Percentiles rank a stretch among this genome's conserved stretches.
phyloP scores from a whole-genome alignment of 495 filamentous ascomycete species.

The Tuber melanosporum region DNA sequence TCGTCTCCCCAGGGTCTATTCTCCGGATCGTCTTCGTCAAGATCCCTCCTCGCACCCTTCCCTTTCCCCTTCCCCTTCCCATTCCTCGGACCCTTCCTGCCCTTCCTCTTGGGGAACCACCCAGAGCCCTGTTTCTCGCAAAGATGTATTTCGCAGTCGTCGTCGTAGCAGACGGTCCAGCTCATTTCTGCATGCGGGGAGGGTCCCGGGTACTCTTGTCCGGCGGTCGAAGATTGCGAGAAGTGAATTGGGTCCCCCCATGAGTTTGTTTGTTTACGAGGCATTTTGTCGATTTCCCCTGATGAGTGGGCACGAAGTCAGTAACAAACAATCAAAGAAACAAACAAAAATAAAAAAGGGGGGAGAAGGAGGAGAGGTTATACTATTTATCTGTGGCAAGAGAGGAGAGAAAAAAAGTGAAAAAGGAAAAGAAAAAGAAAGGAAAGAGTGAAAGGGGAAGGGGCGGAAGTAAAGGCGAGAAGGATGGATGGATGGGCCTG shows the following conservation, averaged over 20 bases:
- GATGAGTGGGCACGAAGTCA: not conserved
- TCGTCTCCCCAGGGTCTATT: not conserved
- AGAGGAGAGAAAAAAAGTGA: not conserved
- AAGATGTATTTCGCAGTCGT: conserved; percentile 22
- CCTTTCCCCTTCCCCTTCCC: not conserved
- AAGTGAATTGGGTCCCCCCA: not conserved
- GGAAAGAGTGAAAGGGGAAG: not conserved
- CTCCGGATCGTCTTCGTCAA: not conserved
- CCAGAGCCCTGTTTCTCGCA: conserved; percentile 19
- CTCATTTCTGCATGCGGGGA: conserved; percentile 14
- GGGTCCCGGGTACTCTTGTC: not conserved
- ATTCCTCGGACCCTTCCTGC: not conserved
- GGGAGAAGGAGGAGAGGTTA: not conserved
- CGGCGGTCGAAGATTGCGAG: not conserved
- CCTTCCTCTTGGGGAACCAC: conserved; percentile 11
- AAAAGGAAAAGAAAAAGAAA: not conserved
- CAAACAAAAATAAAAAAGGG: not conserved
- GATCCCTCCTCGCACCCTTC: not conserved
- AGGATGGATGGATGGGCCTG: not conserved
- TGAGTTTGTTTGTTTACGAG: not conserved
- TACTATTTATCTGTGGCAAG: not conserved
- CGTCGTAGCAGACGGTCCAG: conserved; percentile 33
- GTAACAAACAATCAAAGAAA: not conserved
- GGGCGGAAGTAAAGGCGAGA: not conserved
- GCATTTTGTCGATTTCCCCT: not conserved